These are phyloP conservation scores for Solanum gandarillasii DNA, from an alignment of 257 asterid species.

Conservation along the genomic window DNA sequence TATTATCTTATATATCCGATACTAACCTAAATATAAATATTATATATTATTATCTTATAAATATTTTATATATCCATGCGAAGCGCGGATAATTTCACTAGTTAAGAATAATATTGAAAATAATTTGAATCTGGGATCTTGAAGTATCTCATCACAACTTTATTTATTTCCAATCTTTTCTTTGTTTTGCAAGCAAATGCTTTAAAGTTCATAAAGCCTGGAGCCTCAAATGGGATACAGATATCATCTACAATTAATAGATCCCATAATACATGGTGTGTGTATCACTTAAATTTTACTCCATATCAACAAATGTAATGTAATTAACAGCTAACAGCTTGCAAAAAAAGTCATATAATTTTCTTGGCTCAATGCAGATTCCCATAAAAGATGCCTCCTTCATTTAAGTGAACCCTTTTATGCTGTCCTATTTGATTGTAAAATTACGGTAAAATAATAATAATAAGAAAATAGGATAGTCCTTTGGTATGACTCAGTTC, in stretches of 20 bases:
- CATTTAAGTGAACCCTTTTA: neutral
- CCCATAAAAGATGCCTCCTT: slow-evolving; percentile 13
- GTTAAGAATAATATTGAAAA: neutral
- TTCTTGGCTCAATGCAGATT: slow-evolving; percentile 39
- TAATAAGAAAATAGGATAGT: neutral
- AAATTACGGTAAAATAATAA: no score
- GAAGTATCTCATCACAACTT: neutral
- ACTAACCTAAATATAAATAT: no score
- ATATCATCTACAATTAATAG: neutral
- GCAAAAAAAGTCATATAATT: slow-evolving; percentile 7
- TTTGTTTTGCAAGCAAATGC: neutral
- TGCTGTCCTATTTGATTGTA: neutral
- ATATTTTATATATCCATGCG: no score
- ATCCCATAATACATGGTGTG: neutral
- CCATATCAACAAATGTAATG: neutral
- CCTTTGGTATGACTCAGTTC: neutral
- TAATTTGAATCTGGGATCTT: neutral
- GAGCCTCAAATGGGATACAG: neutral
- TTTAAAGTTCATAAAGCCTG: neutral
- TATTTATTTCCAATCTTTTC: neutral
- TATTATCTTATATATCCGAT: no score
- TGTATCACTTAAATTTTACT: slow-evolving; percentile 1
- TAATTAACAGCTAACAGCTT: neutral
- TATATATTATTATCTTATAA: no score
- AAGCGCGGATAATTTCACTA: no score